Conservation (phyloP, 2,329 filamentous ascomycete species). For the Paraphoma chrysanthemicola region DNA sequence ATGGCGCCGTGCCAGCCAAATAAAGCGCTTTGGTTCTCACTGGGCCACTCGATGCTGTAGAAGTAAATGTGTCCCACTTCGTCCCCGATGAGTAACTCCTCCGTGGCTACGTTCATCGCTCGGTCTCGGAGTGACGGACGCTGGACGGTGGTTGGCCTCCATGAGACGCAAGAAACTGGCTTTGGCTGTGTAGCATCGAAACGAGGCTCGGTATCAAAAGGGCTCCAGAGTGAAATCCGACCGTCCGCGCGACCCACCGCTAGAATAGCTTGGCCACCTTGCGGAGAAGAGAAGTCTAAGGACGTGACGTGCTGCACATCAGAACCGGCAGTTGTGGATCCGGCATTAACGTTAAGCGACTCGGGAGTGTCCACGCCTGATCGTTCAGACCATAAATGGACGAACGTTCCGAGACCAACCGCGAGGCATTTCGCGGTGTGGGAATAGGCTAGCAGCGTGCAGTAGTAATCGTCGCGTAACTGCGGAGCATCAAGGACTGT, state of each 20-base stretch:
- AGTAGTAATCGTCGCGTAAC: conserved; percentile 95
- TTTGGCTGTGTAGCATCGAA: conserved; percentile 77
- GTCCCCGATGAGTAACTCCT: conserved; percentile 88
- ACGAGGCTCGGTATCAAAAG: conserved; percentile 71
- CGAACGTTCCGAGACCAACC: conserved; percentile 77
- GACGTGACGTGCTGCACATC: conserved; percentile 70
- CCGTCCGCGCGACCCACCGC: conserved; percentile 84
- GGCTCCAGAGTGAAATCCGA: conserved; percentile 77
- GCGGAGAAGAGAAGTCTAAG: conserved; percentile 83
- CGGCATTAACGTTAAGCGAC: conserved; percentile 59
- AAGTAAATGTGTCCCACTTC: conserved; percentile 84
- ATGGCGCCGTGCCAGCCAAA: conserved; percentile 80
- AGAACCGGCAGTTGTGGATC: conserved; percentile 47
- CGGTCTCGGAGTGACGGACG: conserved; percentile 58
- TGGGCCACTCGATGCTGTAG: conserved; percentile 86
- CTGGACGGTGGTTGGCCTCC: conserved; percentile 69
- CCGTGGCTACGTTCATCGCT: conserved; percentile 66
- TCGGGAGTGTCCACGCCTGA: conserved; percentile 69
- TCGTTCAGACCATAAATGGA: conserved; percentile 90
- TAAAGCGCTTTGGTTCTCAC: conserved; percentile 65
- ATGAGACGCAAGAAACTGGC: conserved; percentile 80
- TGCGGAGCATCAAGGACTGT: conserved; percentile 87
- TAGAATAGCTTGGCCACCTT: conserved; percentile 79
- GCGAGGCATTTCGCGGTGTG: conserved; percentile 76
- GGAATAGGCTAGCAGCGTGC: conserved; percentile 87